A percentile compares a stretch with the other conserved stretches of the same genome.
Conservation (phyloP, 768 basidiomycete genomes). For the Ramaria sp. region DNA sequence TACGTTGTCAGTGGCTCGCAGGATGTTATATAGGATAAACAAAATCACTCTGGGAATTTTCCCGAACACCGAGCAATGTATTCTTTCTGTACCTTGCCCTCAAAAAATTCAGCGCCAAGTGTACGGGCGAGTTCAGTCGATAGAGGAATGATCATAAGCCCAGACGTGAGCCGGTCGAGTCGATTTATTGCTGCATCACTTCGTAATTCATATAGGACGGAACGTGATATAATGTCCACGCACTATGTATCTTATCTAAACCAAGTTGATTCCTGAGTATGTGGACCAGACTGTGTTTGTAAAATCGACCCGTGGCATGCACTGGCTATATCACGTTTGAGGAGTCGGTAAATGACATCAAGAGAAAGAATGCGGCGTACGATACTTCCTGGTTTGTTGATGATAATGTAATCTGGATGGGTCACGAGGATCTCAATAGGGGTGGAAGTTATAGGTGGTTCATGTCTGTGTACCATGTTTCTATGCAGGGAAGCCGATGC, state of each 20-base stretch:
- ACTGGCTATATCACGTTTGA: slow-evolving; percentile 50
- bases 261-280: slow-evolving; percentile 80
- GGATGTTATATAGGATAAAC: background rate
- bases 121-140: slow-evolving; percentile 54
- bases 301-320: slow-evolving; percentile 86
- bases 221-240: slow-evolving; percentile 20
- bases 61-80: slow-evolving; percentile 86
- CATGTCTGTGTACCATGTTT: slow-evolving; percentile 92
- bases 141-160: slow-evolving; percentile 87
- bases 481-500: slow-evolving; percentile 25
- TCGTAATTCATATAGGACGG: background rate
- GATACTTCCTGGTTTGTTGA: slow-evolving; percentile 95
- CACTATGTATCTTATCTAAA: slow-evolving; percentile 74
- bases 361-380: slow-evolving; percentile 35
- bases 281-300: slow-evolving; percentile 77
- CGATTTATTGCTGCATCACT: slow-evolving; percentile 71
- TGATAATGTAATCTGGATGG: slow-evolving; percentile 76
- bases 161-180: slow-evolving; percentile 88
- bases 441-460: slow-evolving; percentile 83
- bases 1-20: background rate
- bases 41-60: slow-evolving; percentile 72
- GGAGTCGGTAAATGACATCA: background rate
- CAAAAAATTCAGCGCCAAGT: slow-evolving; percentile 73
- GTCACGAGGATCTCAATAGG: slow-evolving; percentile 70
- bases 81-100: slow-evolving; percentile 77